Percentiles rank a stretch among this genome's conserved stretches.
Conservation (phyloP, 306 rosid genomes). For the Vigna reflexopilosa region DNA sequence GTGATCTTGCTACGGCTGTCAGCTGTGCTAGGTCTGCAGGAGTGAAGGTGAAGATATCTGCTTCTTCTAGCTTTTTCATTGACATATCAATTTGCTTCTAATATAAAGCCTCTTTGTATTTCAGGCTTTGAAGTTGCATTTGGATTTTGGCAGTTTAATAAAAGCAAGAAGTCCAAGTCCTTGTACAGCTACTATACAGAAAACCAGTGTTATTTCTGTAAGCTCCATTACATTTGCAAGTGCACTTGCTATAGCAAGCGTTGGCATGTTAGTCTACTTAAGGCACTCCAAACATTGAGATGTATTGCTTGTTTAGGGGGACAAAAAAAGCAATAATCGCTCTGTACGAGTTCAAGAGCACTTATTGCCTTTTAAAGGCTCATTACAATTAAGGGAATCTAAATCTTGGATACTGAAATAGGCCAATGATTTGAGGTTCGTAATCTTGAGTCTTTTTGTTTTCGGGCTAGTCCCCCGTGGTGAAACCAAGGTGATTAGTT, state of each 20-base stretch:
- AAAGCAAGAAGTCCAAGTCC: constrained; percentile 36
- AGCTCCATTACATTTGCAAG: constrained; percentile 68
- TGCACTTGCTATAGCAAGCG: constrained; percentile 61
- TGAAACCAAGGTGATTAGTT: constrained; percentile 16
- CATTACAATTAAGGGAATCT: constrained; percentile 3
- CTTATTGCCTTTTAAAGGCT: constrained; percentile 23
- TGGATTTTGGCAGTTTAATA: constrained; percentile 63
- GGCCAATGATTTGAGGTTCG: constrained; percentile 34
- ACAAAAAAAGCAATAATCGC: not conserved
- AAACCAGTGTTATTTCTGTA: constrained; percentile 43
- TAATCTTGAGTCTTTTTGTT: constrained; percentile 18
- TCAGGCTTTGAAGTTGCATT: constrained; percentile 84
- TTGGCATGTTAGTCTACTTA: constrained; percentile 68
- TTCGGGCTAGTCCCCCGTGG: constrained; percentile 7
- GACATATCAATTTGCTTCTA: constrained; percentile 27
- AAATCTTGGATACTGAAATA: constrained; percentile 37
- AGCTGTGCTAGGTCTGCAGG: constrained; percentile 74
- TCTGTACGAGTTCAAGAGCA: constrained; percentile 36
- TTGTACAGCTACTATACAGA: constrained; percentile 38
- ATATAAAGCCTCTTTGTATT: constrained; percentile 28
- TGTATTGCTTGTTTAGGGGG: constrained; percentile 9
- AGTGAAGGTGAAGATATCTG: constrained; percentile 65
- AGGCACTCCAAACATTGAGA: constrained; percentile 66
- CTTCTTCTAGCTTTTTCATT: constrained; percentile 27
- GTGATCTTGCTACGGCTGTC: constrained; percentile 79